Evolutionary conservation across 2,329 filamentous ascomycete genomes (phyloP), one percentile per base, ranked within the genome.

Genomic region (Didymella pinodella): DNA sequence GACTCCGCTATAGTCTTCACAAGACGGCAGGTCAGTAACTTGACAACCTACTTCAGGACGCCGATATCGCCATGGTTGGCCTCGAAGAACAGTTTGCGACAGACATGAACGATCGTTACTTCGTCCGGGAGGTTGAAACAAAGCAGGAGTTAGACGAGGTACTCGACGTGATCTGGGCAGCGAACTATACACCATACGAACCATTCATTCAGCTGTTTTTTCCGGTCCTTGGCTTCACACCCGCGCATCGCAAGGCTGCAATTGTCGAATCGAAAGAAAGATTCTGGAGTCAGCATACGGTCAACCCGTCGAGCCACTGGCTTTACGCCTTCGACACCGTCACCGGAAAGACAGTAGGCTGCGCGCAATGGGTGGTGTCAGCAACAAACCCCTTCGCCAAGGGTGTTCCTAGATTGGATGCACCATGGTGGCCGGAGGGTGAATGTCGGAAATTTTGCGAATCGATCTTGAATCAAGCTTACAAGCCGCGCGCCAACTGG

Each of bases 381-480:
- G 58, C 47, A 8, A 48, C 63, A 22, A 76, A 75, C 52, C 73
- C 71, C 3, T 77, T 75, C 44, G 60, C 61, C n/a, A 56, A 65
- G n/a, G 73, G 71, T 7, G 51, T 59, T n/a, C 67, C 65, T 7
- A 64, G 61, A 16, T 38, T 75, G 34, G 59, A 57, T 45, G 72
- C 74, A 52, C 68, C 72, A 20, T 77, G 74, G 74, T 77, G 73
- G 73, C 74, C 74, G 0, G 69, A 74, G 22, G 69, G 70, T 34
- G 73, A 75, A 61, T 58, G 64, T 60, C 66, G 71, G 43, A 69
- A 70, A 20, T 76, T 76, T 50, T 73, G 69, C 53, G 73, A 75
- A 49, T 63, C 54, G 7, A 71, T 76, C 29, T 61, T 76, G 55
- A 72, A 75, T 29, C 72, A 75, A 50, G 66, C 72, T 4, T 75